Conservation (phyloP, 805 yeast species). For the Barnettozyma siamensis region DNA sequence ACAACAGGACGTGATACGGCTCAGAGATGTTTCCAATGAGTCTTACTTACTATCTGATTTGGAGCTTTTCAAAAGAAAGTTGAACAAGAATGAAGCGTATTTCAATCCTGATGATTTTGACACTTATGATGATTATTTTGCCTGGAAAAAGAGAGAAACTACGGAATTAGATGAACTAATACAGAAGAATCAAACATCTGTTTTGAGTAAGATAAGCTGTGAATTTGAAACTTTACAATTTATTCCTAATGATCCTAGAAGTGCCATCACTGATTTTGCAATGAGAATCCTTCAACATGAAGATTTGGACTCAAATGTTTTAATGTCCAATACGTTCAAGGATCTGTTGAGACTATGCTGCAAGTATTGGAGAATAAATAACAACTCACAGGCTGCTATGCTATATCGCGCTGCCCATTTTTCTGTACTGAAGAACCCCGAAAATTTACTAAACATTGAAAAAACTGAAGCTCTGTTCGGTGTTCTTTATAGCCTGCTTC, state of each 20-base stretch:
- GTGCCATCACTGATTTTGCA: slow-evolving; percentile 35
- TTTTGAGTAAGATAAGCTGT: not conserved
- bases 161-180: slow-evolving; percentile 28
- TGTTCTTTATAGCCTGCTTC: slow-evolving; percentile 23
- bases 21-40: slow-evolving; percentile 37
- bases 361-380: slow-evolving; percentile 54
- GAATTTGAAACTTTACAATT: slow-evolving; percentile 6
- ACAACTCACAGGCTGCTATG: slow-evolving; percentile 42
- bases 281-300: slow-evolving; percentile 40
- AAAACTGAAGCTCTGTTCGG: slow-evolving; percentile 31
- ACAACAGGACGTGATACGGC: slow-evolving; percentile 47
- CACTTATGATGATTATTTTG: slow-evolving; percentile 26
- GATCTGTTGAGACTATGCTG: slow-evolving; percentile 41
- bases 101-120: slow-evolving; percentile 34
- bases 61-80: slow-evolving; percentile 2
- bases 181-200: slow-evolving; percentile 7
- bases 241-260: slow-evolving; percentile 39
- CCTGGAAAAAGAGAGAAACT: slow-evolving; percentile 38
- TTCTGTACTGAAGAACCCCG: slow-evolving; percentile 25
- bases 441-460: slow-evolving; percentile 26
- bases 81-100: slow-evolving; percentile 25
- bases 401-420: slow-evolving; percentile 45
- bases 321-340: slow-evolving; percentile 38
- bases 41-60: slow-evolving; percentile 28
- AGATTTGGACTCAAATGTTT: slow-evolving; percentile 7